These are phyloP conservation scores for Dianthus caryophyllus DNA, from an alignment of 148 eudicot species.

Conservation along the genomic window DNA sequence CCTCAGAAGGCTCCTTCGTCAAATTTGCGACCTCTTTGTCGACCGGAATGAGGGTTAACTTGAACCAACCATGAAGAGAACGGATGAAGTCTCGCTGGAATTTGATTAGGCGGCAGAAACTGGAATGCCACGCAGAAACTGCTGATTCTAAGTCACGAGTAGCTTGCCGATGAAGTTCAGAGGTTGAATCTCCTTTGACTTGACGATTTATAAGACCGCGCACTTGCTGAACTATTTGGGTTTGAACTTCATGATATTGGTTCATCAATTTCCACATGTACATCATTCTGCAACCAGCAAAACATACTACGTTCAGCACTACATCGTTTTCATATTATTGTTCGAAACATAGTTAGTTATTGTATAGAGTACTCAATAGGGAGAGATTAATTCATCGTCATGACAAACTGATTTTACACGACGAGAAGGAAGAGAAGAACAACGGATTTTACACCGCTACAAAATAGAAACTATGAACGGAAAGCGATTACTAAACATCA, in stretches of 20 bases:
- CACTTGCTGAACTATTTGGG: conserved; percentile 92
- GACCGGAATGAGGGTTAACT: conserved; percentile 59
- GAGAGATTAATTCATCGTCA: too few relatives aligned
- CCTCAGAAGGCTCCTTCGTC: conserved; percentile 40
- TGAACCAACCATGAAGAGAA: conserved; percentile 97
- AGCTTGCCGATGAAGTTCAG: conserved; percentile 92
- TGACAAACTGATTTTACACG: too few relatives aligned
- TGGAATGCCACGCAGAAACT: conserved; percentile 90
- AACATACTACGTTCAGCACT: background rate
- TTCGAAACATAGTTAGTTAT: too few relatives aligned
- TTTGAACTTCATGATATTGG: conserved; percentile 85
- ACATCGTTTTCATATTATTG: too few relatives aligned
- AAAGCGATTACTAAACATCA: background rate
- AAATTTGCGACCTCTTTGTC: conserved; percentile 34
- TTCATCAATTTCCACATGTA: conserved; percentile 98
- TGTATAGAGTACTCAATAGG: too few relatives aligned
- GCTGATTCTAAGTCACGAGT: conserved; percentile 92
- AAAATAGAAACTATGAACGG: background rate
- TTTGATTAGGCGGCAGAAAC: conserved; percentile 78
- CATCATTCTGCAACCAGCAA: conserved; percentile 70
- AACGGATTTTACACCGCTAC: background rate
- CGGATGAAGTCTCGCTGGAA: conserved; percentile 75
- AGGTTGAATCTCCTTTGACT: conserved; percentile 61
- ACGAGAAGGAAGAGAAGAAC: too few relatives aligned
- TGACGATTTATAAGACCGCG: conserved; percentile 68